A percentile compares a stretch with the other conserved stretches of the same genome.
Conservation (phyloP, 441 rosid genomes). For the Pelargonium fulgidum region DNA sequence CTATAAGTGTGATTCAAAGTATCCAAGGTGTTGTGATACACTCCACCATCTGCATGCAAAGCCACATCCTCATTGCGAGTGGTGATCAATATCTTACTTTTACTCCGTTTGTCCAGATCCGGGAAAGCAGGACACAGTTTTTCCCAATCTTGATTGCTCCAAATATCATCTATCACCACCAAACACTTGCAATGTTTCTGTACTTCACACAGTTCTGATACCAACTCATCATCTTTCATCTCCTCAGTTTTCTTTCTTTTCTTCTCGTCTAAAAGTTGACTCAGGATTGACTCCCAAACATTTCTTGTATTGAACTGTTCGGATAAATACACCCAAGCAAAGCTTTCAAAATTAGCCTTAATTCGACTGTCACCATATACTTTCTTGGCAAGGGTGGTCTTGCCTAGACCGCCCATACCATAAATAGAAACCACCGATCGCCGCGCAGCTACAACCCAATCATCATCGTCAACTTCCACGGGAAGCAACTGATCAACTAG, state of each 20-base stretch:
- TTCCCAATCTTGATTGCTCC: constrained; percentile 18
- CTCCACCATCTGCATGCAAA: not conserved
- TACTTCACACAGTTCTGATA: constrained; percentile 24
- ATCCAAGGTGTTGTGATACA: not conserved
- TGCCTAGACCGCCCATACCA: constrained; percentile 40
- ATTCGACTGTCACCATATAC: constrained; percentile 22
- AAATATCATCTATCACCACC: constrained; percentile 31
- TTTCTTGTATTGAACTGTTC: constrained; percentile 29
- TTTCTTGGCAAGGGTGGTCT: constrained; percentile 34
- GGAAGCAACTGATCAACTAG: constrained; percentile 23
- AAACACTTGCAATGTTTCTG: constrained; percentile 26
- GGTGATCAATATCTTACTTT: not conserved
- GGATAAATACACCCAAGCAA: constrained; percentile 34
- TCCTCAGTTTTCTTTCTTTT: constrained; percentile 19
- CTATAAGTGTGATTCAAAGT: not conserved
- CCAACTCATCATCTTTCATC: constrained; percentile 32
- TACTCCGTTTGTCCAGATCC: not conserved
- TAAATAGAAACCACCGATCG: constrained; percentile 24
- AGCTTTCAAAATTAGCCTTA: constrained; percentile 26
- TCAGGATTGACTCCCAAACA: constrained; percentile 28
- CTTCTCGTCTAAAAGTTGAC: constrained; percentile 19
- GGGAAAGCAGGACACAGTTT: too few relatives aligned
- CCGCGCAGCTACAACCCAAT: too few relatives aligned
- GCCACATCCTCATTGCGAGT: not conserved
- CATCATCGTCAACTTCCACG: constrained; percentile 3